Conservation (phyloP, 2,329 filamentous ascomycete species). For the Hawksworthiomyces lignivorus region DNA sequence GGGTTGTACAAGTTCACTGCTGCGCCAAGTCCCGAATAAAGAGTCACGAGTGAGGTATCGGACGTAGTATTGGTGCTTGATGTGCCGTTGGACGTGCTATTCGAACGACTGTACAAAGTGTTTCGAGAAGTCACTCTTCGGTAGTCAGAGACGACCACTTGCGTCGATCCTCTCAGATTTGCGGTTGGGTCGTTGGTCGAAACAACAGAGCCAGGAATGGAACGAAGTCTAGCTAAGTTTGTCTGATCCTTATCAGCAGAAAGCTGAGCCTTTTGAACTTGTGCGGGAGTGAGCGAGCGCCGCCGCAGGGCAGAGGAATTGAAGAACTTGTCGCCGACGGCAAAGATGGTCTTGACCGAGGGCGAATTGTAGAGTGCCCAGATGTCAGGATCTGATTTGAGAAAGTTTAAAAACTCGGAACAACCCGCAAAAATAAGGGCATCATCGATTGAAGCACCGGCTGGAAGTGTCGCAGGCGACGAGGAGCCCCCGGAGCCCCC, state of each 20-base stretch:
- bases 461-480: constrained; percentile 8
- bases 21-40: constrained; percentile 12
- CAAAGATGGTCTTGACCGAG: constrained; percentile 9
- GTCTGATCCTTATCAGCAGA: constrained; percentile 9
- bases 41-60: constrained; percentile 7
- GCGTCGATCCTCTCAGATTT: constrained; percentile 8
- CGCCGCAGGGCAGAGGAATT: constrained; percentile 1
- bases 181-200: constrained; percentile 8
- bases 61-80: constrained; percentile 7
- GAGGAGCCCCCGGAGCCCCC: too few species aligned
- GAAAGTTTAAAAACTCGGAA: constrained; percentile 7
- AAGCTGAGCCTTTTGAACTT: constrained; percentile 12
- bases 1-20: constrained; percentile 11
- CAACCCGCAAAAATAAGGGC: constrained; percentile 12
- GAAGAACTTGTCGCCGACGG: constrained; percentile 12
- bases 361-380: constrained; percentile 11
- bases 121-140: constrained; percentile 4
- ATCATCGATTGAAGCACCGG: constrained; percentile 7
- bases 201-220: constrained; percentile 9
- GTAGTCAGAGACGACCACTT: constrained; percentile 12
- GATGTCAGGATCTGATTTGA: constrained; percentile 10
- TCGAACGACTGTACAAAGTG: not conserved
- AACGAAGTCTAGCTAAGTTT: constrained; percentile 7
- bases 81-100: too few species aligned
- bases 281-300: not conserved